Conservation (phyloP, 495 filamentous ascomycete species). For the Aspergillus nidulans region DNA sequence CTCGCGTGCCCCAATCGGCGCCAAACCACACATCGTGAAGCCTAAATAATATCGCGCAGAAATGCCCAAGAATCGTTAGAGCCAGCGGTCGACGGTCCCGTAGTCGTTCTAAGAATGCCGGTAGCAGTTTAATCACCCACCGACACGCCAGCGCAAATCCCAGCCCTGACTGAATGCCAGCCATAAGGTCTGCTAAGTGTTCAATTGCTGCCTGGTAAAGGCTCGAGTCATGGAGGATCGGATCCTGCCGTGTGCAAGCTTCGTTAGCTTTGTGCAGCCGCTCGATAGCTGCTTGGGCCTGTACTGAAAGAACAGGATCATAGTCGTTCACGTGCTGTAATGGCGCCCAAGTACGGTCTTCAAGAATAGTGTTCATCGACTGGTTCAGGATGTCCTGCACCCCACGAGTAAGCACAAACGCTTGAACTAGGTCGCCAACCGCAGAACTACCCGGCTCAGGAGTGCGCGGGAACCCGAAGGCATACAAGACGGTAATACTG, state of each 20-base stretch:
- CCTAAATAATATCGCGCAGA: conserved; percentile 40
- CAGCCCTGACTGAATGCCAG: conserved; percentile 24
- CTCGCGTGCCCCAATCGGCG: conserved; percentile 39
- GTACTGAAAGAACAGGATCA: conserved; percentile 18
- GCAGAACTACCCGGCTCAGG: conserved; percentile 32
- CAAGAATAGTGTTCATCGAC: conserved; percentile 15
- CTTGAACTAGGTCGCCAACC: conserved; percentile 39
- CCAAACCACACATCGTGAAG: conserved; percentile 44
- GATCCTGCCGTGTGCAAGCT: conserved; percentile 21
- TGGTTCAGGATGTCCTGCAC: conserved; percentile 39
- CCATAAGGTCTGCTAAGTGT: conserved; percentile 29
- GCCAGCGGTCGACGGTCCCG: conserved; percentile 52
- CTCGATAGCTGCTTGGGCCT: conserved; percentile 17
- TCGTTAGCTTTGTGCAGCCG: conserved; percentile 29
- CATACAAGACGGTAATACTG: conserved; percentile 45
- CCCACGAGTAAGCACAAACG: conserved; percentile 41
- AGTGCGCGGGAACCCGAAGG: conserved; percentile 43
- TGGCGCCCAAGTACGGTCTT: conserved; percentile 27
- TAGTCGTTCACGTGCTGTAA: conserved; percentile 28
- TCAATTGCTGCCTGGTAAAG: conserved; percentile 32
- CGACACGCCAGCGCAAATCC: conserved; percentile 24
- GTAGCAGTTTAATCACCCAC: conserved; percentile 49
- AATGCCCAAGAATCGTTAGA: conserved; percentile 45
- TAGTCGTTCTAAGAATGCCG: conserved; percentile 47
- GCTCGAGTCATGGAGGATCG: conserved; percentile 28